Percentiles rank a stretch among this genome's conserved stretches.
Evolutionary conservation across 2,329 filamentous ascomycete genomes (phyloP).

Genomic region (Rhytidhysteron rufulum): DNA sequence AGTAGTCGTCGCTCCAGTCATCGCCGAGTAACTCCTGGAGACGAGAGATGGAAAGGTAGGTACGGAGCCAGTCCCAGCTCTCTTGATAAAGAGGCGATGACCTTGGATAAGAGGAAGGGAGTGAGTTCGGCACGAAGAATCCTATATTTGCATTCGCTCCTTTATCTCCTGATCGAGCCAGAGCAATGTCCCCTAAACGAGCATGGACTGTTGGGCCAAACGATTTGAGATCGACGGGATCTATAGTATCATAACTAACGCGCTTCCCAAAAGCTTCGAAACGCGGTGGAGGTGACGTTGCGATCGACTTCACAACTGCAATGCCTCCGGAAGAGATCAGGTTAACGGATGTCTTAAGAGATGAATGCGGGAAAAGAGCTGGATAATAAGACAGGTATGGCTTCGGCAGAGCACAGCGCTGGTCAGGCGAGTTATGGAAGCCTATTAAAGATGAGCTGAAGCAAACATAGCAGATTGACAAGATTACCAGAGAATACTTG

Average conservation of each 20-base stretch:
- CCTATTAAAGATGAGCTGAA: constrained; percentile 18
- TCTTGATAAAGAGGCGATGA: too few species aligned
- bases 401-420: not conserved
- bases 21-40: constrained; percentile 17
- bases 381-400: constrained; percentile 33
- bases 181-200: constrained; percentile 31
- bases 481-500: not conserved
- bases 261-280: constrained; percentile 2
- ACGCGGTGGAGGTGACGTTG: too few species aligned
- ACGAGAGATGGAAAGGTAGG: constrained; percentile 14
- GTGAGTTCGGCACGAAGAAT: constrained; percentile 15
- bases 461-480: not conserved
- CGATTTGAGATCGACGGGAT: constrained; percentile 7
- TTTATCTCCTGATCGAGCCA: constrained; percentile 24
- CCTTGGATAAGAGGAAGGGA: too few species aligned
- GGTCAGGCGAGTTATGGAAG: not conserved
- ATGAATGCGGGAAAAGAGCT: constrained; percentile 21
- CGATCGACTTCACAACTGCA: constrained; percentile 15
- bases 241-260: not conserved
- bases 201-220: constrained; percentile 29
- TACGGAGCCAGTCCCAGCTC: constrained; percentile 23
- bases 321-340: not conserved
- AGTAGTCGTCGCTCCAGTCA: constrained; percentile 20
- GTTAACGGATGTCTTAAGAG: constrained; percentile 5
- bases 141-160: constrained; percentile 21